A percentile compares a stretch with the other conserved stretches of the same genome.
Evolutionary conservation across 1,284 basidiomycete species (phyloP).

Genomic region (Ceratobasidium sp.): DNA sequence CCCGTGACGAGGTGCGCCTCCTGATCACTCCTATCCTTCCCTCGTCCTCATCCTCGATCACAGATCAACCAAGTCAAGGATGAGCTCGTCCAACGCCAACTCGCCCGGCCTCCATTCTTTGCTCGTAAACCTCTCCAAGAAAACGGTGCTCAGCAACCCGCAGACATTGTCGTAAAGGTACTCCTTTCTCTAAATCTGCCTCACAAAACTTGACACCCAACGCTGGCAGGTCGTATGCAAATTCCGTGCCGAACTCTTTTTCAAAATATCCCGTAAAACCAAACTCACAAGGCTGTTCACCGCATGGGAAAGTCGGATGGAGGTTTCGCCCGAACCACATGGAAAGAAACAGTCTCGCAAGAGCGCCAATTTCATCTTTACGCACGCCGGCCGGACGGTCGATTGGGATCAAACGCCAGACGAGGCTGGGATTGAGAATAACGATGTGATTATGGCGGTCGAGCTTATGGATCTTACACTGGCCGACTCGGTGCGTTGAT

Average conservation of each 20-base stretch:
- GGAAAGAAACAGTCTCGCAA: slow-evolving; percentile 47
- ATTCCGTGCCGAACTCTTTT: slow-evolving; percentile 84
- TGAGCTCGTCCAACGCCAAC: slow-evolving; percentile 32
- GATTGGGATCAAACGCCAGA: slow-evolving; percentile 82
- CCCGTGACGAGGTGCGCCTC: slow-evolving; percentile 72
- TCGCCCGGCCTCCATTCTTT: slow-evolving; percentile 9
- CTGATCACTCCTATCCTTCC: slow-evolving; percentile 10
- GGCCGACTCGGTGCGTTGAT: slow-evolving; percentile 41
- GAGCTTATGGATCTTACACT: slow-evolving; percentile 87
- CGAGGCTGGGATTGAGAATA: slow-evolving; percentile 80
- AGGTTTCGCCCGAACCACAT: slow-evolving; percentile 48
- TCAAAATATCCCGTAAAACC: slow-evolving; percentile 86
- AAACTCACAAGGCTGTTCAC: slow-evolving; percentile 79
- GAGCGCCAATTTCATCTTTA: slow-evolving; percentile 68
- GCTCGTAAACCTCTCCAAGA: slow-evolving; percentile 37
- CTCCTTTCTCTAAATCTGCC: neutral
- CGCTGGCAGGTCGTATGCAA: slow-evolving; percentile 79
- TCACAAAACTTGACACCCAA: neutral
- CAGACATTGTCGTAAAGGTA: slow-evolving; percentile 36
- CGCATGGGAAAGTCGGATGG: slow-evolving; percentile 88
- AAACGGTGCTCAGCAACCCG: slow-evolving; percentile 29
- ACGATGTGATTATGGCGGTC: slow-evolving; percentile 82
- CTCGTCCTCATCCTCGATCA: neutral
- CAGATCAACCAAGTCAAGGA: slow-evolving; percentile 41
- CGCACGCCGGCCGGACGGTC: slow-evolving; percentile 74